Evolutionary conservation across 1,284 basidiomycete genomes (phyloP), one percentile per base, ranked within the genome.

Genomic region (Malassezia obtusa): DNA sequence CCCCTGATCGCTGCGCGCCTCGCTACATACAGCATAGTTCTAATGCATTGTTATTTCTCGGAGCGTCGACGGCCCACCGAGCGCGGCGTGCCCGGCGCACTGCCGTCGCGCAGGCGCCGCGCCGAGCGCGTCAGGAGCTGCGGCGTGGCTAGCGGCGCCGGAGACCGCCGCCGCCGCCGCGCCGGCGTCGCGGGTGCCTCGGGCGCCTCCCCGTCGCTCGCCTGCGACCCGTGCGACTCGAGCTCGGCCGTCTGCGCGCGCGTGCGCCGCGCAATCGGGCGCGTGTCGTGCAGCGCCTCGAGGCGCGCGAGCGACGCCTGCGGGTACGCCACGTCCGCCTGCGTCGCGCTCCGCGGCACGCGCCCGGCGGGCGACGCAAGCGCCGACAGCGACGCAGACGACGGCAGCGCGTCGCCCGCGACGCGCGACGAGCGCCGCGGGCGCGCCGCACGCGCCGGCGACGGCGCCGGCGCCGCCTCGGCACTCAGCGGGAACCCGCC

Each of bases 241-340:
- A 50, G 49, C 32, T 56, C 53, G 7, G 43, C 49, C 7, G 36
- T 37, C 31, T 49, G 45, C 17, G 53, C 53, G 21, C 53, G 53
- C 25, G 53, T 56, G 24, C 53, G 48, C 7, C 53, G 48, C 6
- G 53, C 53, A 38, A 56, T 56, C 11, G 53, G 53, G 7, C 32
- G 43, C 1, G 26, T 7, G 21, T 56, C 53, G 36, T 31, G 19
- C 17, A 46, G 8, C 9, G 53, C 53, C 28, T 56, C 22, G 4
- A 50, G 40, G n/a, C 44, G 53, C 8, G 53, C 53, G 10, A 50
- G 53, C 14, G 53, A 46, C 5, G 24, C 35, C 5, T 45, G 47
- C 14, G 52, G 48, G 30, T 50, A 50, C 10, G 40, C 33, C 7
- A 36, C 30, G 15, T 52, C 50, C 8, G 36, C 33, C 4, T 32